A percentile compares a stretch with the other conserved stretches of the same genome.
Evolutionary conservation across 2,329 filamentous ascomycete species (phyloP).

Genomic region (Diaporthe citrichinensis): DNA sequence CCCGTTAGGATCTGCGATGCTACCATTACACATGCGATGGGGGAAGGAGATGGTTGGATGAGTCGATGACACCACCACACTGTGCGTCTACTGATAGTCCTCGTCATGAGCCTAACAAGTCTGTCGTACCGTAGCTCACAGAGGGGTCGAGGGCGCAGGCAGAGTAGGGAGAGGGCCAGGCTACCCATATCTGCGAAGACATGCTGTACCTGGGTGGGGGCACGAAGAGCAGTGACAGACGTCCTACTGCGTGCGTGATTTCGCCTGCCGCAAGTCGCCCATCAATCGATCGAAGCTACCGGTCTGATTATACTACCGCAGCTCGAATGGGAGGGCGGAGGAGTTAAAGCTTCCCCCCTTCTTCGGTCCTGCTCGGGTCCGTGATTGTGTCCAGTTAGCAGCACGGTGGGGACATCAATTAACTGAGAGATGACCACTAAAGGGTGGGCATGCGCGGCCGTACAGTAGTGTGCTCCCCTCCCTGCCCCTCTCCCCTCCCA

Average conservation of each 20-base stretch:
- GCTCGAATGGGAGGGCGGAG: not conserved
- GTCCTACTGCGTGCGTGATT: not conserved
- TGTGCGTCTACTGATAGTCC: not conserved
- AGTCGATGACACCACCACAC: not conserved
- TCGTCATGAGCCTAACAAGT: not conserved
- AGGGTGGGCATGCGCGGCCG: constrained; percentile 1
- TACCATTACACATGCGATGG: not conserved
- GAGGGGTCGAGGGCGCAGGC: not conserved
- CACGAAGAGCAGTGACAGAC: no score
- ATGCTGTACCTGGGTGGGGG: no score
- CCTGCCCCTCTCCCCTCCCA: not conserved
- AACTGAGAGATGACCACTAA: not conserved
- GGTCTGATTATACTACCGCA: not conserved
- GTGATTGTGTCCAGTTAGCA: not conserved
- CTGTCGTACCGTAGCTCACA: not conserved
- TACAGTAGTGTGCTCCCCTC: not conserved
- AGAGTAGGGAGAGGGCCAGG: not conserved
- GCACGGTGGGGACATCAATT: not conserved
- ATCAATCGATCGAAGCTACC: not conserved
- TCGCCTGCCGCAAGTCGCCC: not conserved
- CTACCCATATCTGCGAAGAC: not conserved
- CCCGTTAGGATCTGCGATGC: not conserved
- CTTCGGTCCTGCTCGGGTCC: not conserved
- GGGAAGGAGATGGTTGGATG: not conserved
- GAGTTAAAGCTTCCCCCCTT: not conserved